These are phyloP conservation scores for Rhizopus arrhizus DNA, from an alignment of 371 early-diverging fungal species.

Conservation along the genomic window DNA sequence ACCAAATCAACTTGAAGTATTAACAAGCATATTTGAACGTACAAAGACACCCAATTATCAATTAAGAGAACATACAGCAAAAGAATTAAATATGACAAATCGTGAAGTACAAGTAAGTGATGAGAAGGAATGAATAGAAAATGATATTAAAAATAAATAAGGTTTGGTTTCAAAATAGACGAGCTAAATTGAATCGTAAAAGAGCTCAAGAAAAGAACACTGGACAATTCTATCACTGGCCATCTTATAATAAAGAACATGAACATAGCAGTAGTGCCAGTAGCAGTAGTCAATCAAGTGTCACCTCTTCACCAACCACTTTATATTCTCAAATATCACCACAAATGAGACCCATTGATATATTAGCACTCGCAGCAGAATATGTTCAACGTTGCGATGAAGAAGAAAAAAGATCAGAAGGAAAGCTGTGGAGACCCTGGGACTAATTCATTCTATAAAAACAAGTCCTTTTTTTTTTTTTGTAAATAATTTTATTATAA, in stretches of 20 bases:
- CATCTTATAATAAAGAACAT: slow-evolving; percentile 7
- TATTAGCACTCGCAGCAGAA: slow-evolving; percentile 53
- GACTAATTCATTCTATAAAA: slow-evolving; percentile 6
- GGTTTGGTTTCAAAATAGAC: slow-evolving; percentile 38
- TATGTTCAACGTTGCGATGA: slow-evolving; percentile 52
- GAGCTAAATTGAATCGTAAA: slow-evolving; percentile 37
- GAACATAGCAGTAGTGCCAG: slow-evolving; percentile 18
- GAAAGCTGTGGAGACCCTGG: slow-evolving; percentile 30
- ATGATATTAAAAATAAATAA: slow-evolving; percentile 11
- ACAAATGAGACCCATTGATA: slow-evolving; percentile 47
- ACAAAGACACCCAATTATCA: slow-evolving; percentile 89
- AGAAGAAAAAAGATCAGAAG: slow-evolving; percentile 31
- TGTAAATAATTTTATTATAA: slow-evolving; percentile 4
- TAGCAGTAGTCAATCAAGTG: slow-evolving; percentile 26
- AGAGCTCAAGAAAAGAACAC: slow-evolving; percentile 27
- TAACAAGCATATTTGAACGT: slow-evolving; percentile 68
- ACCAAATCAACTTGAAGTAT: slow-evolving; percentile 70
- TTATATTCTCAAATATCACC: slow-evolving; percentile 29
- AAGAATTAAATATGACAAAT: slow-evolving; percentile 88
- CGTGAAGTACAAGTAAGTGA: slow-evolving; percentile 84
- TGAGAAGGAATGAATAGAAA: slow-evolving; percentile 2
- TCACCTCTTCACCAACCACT: slow-evolving; percentile 36
- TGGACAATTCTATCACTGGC: background rate
- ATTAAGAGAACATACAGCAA: slow-evolving; percentile 81
- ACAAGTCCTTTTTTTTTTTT: background rate